A percentile compares a stretch with the other conserved stretches of the same genome.
phyloP scores from a whole-genome alignment of 2,329 filamentous ascomycete species.

The Ophiocordyceps robertsii region DNA sequence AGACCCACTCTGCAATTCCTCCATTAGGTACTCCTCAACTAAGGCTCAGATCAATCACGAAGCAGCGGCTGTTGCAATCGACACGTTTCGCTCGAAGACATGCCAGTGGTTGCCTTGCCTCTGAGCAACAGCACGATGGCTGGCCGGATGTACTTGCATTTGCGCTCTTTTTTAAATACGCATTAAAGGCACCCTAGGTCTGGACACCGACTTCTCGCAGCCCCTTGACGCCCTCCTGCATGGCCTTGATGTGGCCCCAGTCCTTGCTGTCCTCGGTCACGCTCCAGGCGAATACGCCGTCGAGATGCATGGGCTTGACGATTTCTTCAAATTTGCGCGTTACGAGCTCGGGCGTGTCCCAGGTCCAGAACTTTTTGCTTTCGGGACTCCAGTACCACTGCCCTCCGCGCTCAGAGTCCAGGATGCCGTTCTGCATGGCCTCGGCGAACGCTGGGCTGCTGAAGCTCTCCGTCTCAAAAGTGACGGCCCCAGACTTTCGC shows the following conservation, averaged over 20 bases:
- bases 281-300: conserved; percentile 40
- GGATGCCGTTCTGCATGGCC: conserved; percentile 24
- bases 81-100: not conserved
- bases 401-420: conserved; percentile 34
- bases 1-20: too few relatives aligned
- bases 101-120: not conserved
- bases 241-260: conserved; percentile 27
- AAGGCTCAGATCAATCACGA: too few relatives aligned
- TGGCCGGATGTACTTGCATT: too few relatives aligned
- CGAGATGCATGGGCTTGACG: conserved; percentile 25
- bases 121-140: too few relatives aligned
- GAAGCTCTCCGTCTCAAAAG: conserved; percentile 23
- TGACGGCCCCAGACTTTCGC: conserved; percentile 29
- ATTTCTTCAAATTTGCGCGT: conserved; percentile 31
- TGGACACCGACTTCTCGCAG: not conserved
- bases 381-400: conserved; percentile 39
- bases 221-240: conserved; percentile 15
- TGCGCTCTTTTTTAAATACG: not conserved
- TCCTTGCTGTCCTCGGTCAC: conserved; percentile 33
- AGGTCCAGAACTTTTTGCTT: conserved; percentile 38
- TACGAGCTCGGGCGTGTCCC: conserved; percentile 38
- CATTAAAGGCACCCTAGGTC: not conserved
- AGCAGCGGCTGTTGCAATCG: too few relatives aligned
- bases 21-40: too few relatives aligned
- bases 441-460: conserved; percentile 20